Percentiles rank a stretch among this genome's conserved stretches.
phyloP scores from a whole-genome alignment of 2,329 filamentous ascomycete species.

The Calonectria hongkongensis region DNA sequence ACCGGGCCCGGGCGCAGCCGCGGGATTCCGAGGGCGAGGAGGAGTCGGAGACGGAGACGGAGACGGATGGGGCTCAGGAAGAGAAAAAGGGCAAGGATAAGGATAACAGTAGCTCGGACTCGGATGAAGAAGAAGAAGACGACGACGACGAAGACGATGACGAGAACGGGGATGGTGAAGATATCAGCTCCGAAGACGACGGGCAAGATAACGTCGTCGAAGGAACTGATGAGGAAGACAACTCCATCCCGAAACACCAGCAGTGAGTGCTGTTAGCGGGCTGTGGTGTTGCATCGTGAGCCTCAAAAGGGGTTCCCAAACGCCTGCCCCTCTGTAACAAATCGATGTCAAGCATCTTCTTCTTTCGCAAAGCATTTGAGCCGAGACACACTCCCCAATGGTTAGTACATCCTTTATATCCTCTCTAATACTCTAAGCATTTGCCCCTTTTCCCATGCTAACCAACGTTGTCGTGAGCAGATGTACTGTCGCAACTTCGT shows the following conservation, averaged over 20 bases:
- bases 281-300: constrained; percentile 1
- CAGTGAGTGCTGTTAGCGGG: constrained; percentile 11
- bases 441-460: background rate
- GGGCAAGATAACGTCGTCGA: background rate
- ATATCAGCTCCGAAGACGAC: background rate
- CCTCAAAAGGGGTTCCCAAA: background rate
- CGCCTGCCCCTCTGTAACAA: background rate
- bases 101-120: background rate
- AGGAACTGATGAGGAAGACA: background rate
- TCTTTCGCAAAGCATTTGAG: background rate
- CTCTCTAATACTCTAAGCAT: background rate
- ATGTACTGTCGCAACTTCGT: background rate
- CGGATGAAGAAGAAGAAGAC: background rate
- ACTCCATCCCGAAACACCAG: background rate
- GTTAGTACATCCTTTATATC: background rate
- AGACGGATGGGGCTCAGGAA: background rate
- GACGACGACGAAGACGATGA: background rate
- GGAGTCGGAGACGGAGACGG: background rate
- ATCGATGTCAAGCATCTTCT: background rate
- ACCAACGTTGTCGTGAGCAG: background rate
- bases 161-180: background rate
- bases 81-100: background rate
- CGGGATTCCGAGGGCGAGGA: background rate
- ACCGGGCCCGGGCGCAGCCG: background rate
- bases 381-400: background rate